Percentiles rank a stretch among this genome's conserved stretches.
Conservation (phyloP, 441 rosid species). For the Dalechampia spathulata region DNA sequence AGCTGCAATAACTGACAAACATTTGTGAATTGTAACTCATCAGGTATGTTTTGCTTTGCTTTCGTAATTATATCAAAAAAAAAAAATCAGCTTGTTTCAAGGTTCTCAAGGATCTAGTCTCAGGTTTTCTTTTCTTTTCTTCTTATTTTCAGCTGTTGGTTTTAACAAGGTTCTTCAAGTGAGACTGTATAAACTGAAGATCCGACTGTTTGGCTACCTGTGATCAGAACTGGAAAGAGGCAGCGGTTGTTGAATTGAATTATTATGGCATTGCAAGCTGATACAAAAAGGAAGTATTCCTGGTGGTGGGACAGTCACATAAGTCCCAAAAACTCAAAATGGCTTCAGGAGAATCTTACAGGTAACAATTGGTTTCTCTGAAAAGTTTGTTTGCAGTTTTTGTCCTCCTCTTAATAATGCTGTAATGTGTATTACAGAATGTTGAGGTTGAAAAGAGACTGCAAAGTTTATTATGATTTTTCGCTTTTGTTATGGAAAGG, state of each 20-base stretch:
- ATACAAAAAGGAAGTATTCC: slow-evolving; percentile 58
- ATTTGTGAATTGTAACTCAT: slow-evolving; percentile 13
- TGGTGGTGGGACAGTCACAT: slow-evolving; percentile 99
- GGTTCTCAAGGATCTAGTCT: slow-evolving; percentile 13
- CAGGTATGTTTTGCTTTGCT: slow-evolving; percentile 21
- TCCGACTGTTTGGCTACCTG: too few species aligned
- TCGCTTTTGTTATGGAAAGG: neutral
- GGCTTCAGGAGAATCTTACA: slow-evolving; percentile 91
- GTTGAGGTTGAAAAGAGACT: too few species aligned
- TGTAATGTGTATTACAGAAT: too few species aligned
- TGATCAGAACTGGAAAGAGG: too few species aligned
- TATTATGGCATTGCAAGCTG: slow-evolving; percentile 22
- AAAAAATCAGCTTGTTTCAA: neutral
- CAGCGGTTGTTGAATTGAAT: neutral
- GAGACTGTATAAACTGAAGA: too few species aligned
- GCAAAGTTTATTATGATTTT: too few species aligned
- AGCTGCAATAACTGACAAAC: too few species aligned
- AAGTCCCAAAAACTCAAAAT: slow-evolving; percentile 86
- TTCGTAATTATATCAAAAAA: neutral
- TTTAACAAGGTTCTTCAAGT: too few species aligned
- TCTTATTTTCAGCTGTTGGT: too few species aligned
- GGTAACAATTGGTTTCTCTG: slow-evolving; percentile 33
- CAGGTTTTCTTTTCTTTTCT: slow-evolving; percentile 2
- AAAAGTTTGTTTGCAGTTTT: neutral
- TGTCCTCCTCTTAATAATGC: too few species aligned